Base-by-base conservation (phyloP, 352 stramenopile species). In the Pythium dissimile region DNA sequence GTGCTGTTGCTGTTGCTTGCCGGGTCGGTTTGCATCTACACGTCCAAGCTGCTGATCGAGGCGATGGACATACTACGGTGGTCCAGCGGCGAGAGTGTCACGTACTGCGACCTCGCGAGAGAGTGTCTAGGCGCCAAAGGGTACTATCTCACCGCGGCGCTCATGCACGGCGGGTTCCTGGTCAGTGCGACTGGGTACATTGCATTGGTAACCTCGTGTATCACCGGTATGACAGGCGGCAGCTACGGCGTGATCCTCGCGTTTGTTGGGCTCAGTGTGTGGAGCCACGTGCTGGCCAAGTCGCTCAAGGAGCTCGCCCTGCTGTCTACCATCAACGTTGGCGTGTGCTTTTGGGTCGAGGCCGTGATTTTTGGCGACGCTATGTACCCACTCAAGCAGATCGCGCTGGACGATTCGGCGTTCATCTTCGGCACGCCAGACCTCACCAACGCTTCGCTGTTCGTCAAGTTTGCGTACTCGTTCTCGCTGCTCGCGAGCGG, bases 341-440 rank as follows among this genome's bases (percentile, higher is more conserved):
- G 73, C n/a, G 51, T 92, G 31, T 78, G 68, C 44, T 84, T 89
- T 50, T 92, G 82, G 82, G 82, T 92, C 56, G 82, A 92, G 54
- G 75, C 76, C 30, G 67, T 92, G 44, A 92, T 92, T 71, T 75
- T 92, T 28, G 82, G 82, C 38, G 82, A 92, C 58, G 82, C 82
- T 51, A 89, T 89, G 79, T 92, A 89, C 43, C 82, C 82, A 28
- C 72, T 89, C 20, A 89, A 83, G 67, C 73, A 89, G 45, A 89
- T 92, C 65, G 71, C 77, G 24, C 49, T 84, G 18, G 69, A 80
- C 16, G 59, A 86, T 48, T 73, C 77, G 13, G 64, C 76, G 45
- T 89, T 89, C 50, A 65, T 80, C 34, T 88, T 90, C 47, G 72
- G 71, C 45, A 88, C 77, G 37, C 79, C 82, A 0, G 77, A 92